These are phyloP conservation scores for Stevia rebaudiana DNA, from an alignment of 140 eudicot genomes.

Conservation along the genomic window DNA sequence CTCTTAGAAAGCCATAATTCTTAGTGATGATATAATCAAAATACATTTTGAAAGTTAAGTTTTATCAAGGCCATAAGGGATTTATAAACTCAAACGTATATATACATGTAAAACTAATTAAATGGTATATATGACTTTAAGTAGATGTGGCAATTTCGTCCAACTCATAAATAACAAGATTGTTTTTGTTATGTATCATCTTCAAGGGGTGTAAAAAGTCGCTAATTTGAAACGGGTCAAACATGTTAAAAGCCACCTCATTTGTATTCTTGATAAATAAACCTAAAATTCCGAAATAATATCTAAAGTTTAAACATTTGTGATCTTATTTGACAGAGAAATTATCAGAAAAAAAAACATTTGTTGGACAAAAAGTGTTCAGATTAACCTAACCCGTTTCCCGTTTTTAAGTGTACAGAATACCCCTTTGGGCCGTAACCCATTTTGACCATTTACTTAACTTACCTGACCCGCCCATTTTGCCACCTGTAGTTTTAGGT, in stretches of 20 bases:
- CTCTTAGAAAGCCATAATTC: conserved; percentile 48
- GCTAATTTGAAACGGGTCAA: background rate
- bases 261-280: background rate
- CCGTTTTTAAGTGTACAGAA: background rate
- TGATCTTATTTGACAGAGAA: background rate
- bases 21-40: conserved; percentile 5
- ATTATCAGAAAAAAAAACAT: background rate
- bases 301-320: background rate
- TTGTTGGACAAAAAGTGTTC: background rate
- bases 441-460: background rate
- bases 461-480: background rate
- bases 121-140: background rate
- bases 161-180: too few relatives aligned
- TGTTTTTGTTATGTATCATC: background rate
- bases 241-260: background rate
- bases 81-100: background rate
- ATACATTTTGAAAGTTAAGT: background rate
- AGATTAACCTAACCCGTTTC: background rate
- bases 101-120: background rate
- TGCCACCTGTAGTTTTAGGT: background rate
- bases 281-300: background rate
- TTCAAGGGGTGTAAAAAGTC: too few relatives aligned
- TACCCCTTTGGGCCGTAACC: background rate
- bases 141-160: background rate
- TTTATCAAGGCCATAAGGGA: conserved; percentile 8